Evolutionary conservation across 192 early-diverging fungal species (phyloP).

Genomic region (Coemansia aciculifera): DNA sequence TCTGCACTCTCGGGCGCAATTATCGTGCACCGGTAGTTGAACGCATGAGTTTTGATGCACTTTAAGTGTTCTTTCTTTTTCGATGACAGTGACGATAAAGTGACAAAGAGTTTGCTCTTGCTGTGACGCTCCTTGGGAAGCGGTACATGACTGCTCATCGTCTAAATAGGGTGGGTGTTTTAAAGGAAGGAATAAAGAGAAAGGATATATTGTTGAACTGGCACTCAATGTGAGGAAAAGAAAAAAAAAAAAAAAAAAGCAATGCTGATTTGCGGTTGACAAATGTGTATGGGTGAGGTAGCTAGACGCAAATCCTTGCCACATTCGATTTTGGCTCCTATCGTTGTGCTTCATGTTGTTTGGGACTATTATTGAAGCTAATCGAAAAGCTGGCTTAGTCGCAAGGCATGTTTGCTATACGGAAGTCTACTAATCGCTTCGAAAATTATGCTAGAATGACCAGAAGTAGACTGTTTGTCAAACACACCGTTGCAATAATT

Average conservation of each 20-base stretch:
- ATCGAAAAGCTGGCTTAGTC: background rate
- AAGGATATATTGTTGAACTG: too few relatives aligned
- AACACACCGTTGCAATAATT: background rate
- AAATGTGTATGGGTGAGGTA: too few relatives aligned
- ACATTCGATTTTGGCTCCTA: too few relatives aligned
- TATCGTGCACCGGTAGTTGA: slow-evolving; percentile 43
- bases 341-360: too few relatives aligned
- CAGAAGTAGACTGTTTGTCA: background rate
- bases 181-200: too few relatives aligned
- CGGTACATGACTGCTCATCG: slow-evolving; percentile 52
- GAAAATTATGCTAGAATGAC: background rate
- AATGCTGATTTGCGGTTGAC: too few relatives aligned
- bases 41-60: slow-evolving; percentile 40
- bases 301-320: too few relatives aligned
- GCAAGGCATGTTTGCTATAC: background rate
- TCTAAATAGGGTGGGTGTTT: background rate
- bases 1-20: slow-evolving; percentile 4
- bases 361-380: too few relatives aligned
- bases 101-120: slow-evolving; percentile 52
- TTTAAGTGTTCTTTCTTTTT: slow-evolving; percentile 29
- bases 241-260: too few relatives aligned
- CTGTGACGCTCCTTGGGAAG: slow-evolving; percentile 46
- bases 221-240: too few relatives aligned
- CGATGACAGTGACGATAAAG: slow-evolving; percentile 36
- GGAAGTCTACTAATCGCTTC: background rate